Evolutionary conservation across 2,329 filamentous ascomycete genomes (phyloP).

Genomic region (Acarospora socialis): DNA sequence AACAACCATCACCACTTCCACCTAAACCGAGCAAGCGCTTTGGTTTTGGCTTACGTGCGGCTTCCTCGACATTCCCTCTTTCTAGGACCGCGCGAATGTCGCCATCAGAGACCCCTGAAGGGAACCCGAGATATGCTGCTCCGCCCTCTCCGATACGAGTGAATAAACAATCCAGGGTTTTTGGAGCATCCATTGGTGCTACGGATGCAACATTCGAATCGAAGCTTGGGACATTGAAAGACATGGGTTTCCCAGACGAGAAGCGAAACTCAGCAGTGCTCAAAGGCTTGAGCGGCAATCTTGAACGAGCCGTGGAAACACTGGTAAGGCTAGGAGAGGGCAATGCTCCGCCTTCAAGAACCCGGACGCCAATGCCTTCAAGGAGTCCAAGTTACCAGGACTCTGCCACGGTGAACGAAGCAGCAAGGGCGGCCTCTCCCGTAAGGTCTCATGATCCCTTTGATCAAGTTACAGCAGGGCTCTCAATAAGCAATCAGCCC

Average conservation of each 20-base stretch:
- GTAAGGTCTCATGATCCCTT: too few species aligned
- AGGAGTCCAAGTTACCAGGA: slow-evolving; percentile 2
- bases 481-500: slow-evolving; percentile 15
- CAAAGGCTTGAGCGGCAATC: slow-evolving; percentile 67
- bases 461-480: too few species aligned
- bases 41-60: slow-evolving; percentile 51
- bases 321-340: slow-evolving; percentile 69
- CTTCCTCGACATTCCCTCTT: slow-evolving; percentile 54
- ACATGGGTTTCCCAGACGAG: slow-evolving; percentile 85
- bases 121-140: slow-evolving; percentile 16
- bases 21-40: slow-evolving; percentile 48
- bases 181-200: slow-evolving; percentile 52
- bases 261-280: slow-evolving; percentile 69
- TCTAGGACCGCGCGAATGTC: slow-evolving; percentile 22
- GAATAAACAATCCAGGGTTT: slow-evolving; percentile 30
- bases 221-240: slow-evolving; percentile 62
- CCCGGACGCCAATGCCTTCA: slow-evolving; percentile 38
- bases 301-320: slow-evolving; percentile 76
- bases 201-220: slow-evolving; percentile 42
- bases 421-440: too few species aligned
- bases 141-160: slow-evolving; percentile 18
- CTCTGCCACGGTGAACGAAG: too few species aligned
- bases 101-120: slow-evolving; percentile 15
- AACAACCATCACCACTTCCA: slow-evolving; percentile 37
- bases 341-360: slow-evolving; percentile 35